A percentile compares a stretch with the other conserved stretches of the same genome.
These are phyloP conservation scores for Fusarium tuaranense DNA, from an alignment of 2,329 filamentous ascomycete genomes.

Conservation along the genomic window DNA sequence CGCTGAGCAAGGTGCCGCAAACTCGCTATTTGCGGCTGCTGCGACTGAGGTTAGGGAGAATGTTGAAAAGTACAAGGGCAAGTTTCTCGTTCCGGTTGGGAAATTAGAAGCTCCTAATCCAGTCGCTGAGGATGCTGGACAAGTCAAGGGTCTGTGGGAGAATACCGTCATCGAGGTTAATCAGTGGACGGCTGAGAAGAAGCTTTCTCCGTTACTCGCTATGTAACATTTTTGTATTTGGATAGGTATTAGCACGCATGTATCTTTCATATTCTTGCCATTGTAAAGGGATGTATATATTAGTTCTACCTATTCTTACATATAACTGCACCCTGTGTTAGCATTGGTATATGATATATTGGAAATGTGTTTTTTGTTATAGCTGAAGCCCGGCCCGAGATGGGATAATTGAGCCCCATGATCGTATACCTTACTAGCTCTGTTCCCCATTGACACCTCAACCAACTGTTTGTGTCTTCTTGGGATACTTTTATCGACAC, in stretches of 20 bases:
- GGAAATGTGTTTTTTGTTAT: no score
- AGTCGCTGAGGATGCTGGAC: neutral
- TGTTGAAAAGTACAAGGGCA: neutral
- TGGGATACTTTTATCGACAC: no score
- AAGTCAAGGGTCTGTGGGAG: constrained; percentile 6
- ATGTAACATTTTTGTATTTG: neutral
- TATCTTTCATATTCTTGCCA: neutral
- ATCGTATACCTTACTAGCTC: no score
- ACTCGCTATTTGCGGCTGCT: constrained; percentile 15
- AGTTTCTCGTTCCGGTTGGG: constrained; percentile 8
- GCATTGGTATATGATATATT: no score
- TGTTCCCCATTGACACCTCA: no score
- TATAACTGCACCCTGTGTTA: no score
- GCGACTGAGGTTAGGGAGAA: neutral
- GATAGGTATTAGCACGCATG: neutral
- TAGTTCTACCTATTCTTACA: no score
- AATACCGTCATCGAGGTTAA: constrained; percentile 9
- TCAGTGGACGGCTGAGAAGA: neutral
- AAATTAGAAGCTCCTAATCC: neutral
- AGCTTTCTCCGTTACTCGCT: neutral
- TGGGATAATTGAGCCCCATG: no score
- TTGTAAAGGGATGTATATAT: no score
- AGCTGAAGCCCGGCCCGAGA: no score
- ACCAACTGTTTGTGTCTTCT: no score
- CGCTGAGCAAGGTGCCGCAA: constrained; percentile 8